phyloP scores from a whole-genome alignment of 352 stramenopile species.

The Phytophthora ramorum region DNA sequence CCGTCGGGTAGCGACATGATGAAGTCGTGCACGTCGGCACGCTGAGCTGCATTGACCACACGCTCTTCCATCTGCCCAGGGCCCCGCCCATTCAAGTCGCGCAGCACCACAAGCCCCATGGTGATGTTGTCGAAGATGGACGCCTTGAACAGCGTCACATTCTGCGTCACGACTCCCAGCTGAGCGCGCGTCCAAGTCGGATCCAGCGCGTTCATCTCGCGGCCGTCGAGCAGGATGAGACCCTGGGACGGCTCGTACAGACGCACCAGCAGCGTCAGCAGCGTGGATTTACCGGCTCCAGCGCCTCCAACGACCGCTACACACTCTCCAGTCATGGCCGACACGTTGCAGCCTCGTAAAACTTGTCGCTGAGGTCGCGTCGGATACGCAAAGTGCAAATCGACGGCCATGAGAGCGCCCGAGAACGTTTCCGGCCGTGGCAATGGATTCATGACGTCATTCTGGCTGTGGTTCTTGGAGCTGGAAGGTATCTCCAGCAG shows the following conservation, averaged over 20 bases:
- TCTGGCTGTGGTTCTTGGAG: background rate
- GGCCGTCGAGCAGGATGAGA: slow-evolving; percentile 45
- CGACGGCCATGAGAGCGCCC: slow-evolving; percentile 24
- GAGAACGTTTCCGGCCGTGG: slow-evolving; percentile 11
- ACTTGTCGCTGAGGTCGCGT: slow-evolving; percentile 14
- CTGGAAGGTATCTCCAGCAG: slow-evolving; percentile 18
- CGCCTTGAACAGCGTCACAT: slow-evolving; percentile 48
- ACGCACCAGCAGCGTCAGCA: slow-evolving; percentile 41
- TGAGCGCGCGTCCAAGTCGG: slow-evolving; percentile 43
- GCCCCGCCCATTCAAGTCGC: slow-evolving; percentile 36
- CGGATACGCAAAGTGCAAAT: slow-evolving; percentile 34
- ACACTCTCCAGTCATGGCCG: slow-evolving; percentile 44
- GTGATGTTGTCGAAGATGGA: slow-evolving; percentile 67
- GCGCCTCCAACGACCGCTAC: slow-evolving; percentile 47
- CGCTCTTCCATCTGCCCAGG: slow-evolving; percentile 58
- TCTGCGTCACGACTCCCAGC: slow-evolving; percentile 47
- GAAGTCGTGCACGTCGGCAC: slow-evolving; percentile 50
- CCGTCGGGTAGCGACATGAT: slow-evolving; percentile 86
- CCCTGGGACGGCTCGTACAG: slow-evolving; percentile 40
- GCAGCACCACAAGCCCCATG: slow-evolving; percentile 37
- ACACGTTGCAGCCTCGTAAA: slow-evolving; percentile 43
- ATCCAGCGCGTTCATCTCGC: slow-evolving; percentile 45
- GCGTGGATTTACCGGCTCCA: slow-evolving; percentile 42
- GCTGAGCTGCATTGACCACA: slow-evolving; percentile 70
- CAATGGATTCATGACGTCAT: slow-evolving; percentile 15